Evolutionary conservation across 371 early-diverging fungal genomes (phyloP), one percentile per base, ranked within the genome.

Genomic region (Mortierella sp.): DNA sequence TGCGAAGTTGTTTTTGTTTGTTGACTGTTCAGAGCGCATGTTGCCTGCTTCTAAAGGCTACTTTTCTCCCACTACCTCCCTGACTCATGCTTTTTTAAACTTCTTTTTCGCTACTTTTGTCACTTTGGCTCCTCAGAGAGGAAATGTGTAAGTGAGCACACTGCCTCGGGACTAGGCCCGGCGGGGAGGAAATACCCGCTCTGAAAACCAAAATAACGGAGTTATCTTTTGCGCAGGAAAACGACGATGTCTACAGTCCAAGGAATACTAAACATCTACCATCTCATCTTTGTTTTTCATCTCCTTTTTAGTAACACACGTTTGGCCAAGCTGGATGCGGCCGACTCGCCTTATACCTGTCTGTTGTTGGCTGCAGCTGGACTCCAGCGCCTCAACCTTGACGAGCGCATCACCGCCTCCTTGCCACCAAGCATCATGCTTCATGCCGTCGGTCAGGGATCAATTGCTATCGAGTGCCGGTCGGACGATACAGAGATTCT

Each of bases 381-480:
- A 11, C 90, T 98, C 72, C 87, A 90, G 50, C 94, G 99, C 52
- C 78, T 96, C 58, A 93, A 93, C 21, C 89, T 92, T 88, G 90
- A 89, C 13, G 79, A 91, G 72, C 93, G 98, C 52, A 96, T 98
- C 73, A 91, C 96, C 9, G 88, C 95, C 58, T 89, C 91, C 63
- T 89, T 98, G 16, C 88, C 91, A n/a, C 78, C 91, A n/a, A 85
- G 83, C 8, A 88, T 90, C 47, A 95, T 96, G 70, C 90, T 96
- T 24, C 94, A 98, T 84, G 99, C 99, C 21, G 99, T 98, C 13
- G 97, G 98, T 9, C 98, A 99, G 91, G 98, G 98, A 75, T 97
- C 98, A 0, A 87, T 99, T 70, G 98, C 92, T 31, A 88, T 99
- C 47, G 98, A 99, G 87, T 95, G 95, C 77, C 92, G 98, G 48